Evolutionary conservation across 2,329 filamentous ascomycete genomes (phyloP).

Genomic region (Colletotrichum truncatum): DNA sequence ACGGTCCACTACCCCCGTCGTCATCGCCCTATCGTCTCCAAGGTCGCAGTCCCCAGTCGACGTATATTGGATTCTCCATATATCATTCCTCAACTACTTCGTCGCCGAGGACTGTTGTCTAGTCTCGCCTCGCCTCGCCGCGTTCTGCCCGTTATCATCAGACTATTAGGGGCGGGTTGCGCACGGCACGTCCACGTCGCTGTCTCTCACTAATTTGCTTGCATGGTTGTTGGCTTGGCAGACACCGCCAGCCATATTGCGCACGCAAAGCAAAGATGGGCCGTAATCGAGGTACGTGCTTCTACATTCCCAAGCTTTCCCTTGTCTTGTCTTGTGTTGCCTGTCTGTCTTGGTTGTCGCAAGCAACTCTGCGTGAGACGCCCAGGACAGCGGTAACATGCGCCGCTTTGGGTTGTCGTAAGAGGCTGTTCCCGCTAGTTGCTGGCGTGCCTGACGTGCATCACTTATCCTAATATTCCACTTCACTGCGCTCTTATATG

Average conservation of each 20-base stretch:
- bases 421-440: constrained; percentile 3
- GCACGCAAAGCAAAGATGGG: constrained; percentile 21
- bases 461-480: constrained; percentile 11
- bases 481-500: neutral
- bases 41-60: constrained; percentile 2
- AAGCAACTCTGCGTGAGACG: neutral
- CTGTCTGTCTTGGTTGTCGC: neutral
- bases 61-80: constrained; percentile 24
- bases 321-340: constrained; percentile 2
- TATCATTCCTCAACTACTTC: constrained; percentile 15
- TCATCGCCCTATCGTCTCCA: neutral
- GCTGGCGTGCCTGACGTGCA: constrained; percentile 1
- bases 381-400: neutral
- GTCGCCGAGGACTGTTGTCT: neutral
- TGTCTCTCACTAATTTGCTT: constrained; percentile 31
- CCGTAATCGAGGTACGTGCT: constrained; percentile 30
- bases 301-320: constrained; percentile 12
- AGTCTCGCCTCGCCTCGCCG: constrained; percentile 2
- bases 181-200: constrained; percentile 4
- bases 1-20: neutral
- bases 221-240: constrained; percentile 30
- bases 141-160: constrained; percentile 2
- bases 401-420: constrained; percentile 9
- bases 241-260: neutral
- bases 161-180: constrained; percentile 1